Percentiles rank a stretch among this genome's conserved stretches.
Conservation (phyloP, 2,329 filamentous ascomycete genomes). For the Neonectria ditissima region DNA sequence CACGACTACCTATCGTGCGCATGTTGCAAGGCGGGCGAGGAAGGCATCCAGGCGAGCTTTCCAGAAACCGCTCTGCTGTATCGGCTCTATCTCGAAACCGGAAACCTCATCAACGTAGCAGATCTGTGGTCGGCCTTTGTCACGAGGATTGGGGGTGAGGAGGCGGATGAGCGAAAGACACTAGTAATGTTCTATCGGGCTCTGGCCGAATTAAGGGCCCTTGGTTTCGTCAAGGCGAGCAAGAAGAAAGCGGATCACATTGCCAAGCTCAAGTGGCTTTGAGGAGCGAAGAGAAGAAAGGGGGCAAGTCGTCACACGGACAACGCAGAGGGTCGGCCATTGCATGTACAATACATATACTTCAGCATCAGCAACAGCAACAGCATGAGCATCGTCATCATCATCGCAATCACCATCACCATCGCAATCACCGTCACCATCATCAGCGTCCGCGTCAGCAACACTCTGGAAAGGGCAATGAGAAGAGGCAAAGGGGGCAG, state of each 20-base stretch:
- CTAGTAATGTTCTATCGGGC: slow-evolving; percentile 86
- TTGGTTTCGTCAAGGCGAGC: slow-evolving; percentile 90
- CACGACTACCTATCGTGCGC: slow-evolving; percentile 82
- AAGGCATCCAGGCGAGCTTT: slow-evolving; percentile 68
- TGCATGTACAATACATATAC: not conserved
- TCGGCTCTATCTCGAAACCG: slow-evolving; percentile 82
- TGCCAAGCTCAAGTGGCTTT: slow-evolving; percentile 87
- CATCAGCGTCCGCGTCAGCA: slow-evolving; percentile 2
- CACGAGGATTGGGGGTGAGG: slow-evolving; percentile 64
- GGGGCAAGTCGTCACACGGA: slow-evolving; percentile 7
- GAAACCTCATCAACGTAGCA: slow-evolving; percentile 80
- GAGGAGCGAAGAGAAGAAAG: not conserved
- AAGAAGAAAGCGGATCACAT: slow-evolving; percentile 94
- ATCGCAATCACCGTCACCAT: too few species aligned
- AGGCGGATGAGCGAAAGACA: slow-evolving; percentile 64
- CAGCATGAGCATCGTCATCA: not conserved
- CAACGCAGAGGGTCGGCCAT: not conserved
- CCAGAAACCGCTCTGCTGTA: slow-evolving; percentile 81
- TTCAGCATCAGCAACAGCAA: not conserved
- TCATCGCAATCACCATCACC: too few species aligned
- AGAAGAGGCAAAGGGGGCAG: not conserved
- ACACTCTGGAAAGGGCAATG: not conserved
- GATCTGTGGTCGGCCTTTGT: slow-evolving; percentile 85
- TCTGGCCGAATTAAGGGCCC: slow-evolving; percentile 83
- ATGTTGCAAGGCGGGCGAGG: slow-evolving; percentile 68